A percentile compares a stretch with the other conserved stretches of the same genome.
phyloP scores from a whole-genome alignment of 2,329 filamentous ascomycete species.

The Ophiobolus disseminans region DNA sequence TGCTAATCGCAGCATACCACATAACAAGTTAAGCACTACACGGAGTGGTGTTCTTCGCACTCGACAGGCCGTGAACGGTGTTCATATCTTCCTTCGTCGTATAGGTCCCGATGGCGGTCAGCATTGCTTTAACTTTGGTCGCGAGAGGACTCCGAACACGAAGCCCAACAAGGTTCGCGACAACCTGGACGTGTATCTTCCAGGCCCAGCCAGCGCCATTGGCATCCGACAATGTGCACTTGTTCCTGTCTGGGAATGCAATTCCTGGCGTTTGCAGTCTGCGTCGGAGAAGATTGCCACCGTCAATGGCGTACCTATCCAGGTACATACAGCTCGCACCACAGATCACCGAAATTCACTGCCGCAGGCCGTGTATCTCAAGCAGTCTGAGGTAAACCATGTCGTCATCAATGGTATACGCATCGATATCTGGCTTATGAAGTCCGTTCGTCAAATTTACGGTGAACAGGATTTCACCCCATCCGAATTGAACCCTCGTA shows the following conservation, averaged over 20 bases:
- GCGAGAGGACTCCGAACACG: background rate
- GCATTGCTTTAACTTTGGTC: slow-evolving; percentile 16
- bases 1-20: slow-evolving; percentile 9
- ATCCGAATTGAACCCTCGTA: background rate
- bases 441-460: slow-evolving; percentile 10
- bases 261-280: slow-evolving; percentile 19
- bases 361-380: slow-evolving; percentile 15
- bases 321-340: slow-evolving; percentile 6
- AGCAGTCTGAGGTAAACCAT: slow-evolving; percentile 11
- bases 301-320: slow-evolving; percentile 21
- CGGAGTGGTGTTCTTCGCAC: background rate
- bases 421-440: slow-evolving; percentile 23
- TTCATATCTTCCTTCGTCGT: slow-evolving; percentile 15
- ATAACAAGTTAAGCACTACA: background rate
- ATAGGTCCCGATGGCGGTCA: background rate
- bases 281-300: slow-evolving; percentile 10
- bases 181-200: slow-evolving; percentile 22
- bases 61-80: background rate
- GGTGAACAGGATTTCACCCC: background rate
- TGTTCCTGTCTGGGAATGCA: slow-evolving; percentile 2
- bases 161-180: background rate
- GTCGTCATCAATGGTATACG: slow-evolving; percentile 8
- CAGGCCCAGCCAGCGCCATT: slow-evolving; percentile 6
- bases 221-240: slow-evolving; percentile 14
- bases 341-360: background rate